Base-by-base conservation (phyloP, 2,329 filamentous ascomycete genomes). In the Zymoseptoria ardabiliae region DNA sequence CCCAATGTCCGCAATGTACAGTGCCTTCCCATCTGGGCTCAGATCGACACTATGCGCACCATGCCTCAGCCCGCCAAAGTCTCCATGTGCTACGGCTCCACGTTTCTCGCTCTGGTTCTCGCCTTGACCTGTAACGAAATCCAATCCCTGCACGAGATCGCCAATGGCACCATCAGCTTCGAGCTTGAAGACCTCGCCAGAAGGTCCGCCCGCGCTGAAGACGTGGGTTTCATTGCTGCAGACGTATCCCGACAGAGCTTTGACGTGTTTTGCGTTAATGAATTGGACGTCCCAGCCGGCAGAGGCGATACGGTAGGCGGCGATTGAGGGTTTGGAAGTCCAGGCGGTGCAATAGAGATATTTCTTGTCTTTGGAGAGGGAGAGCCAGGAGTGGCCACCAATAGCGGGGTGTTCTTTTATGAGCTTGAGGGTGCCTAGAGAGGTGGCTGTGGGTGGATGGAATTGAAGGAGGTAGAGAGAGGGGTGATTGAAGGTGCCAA, bases 321-420 rank as follows among this genome's bases (percentile, higher is more conserved):
- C 71, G 6, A 72, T 58, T 2, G 70, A 70, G 3, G 72, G 71
- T 20, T 63, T 61, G 22, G 66, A 62, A n/a, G 69, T 69, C 72
- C 72, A 74, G 20, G 70, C 71, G n/a, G 72, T 74, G 17, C 66
- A 66, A 62, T 73, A 74, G 55, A 74, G 65, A 54, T 61, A 61
- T 17, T 63, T 62, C 17, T 69, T 66, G 52, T 66, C 58, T n/a
- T 60, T 48, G 1, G 71, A 73, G 9, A 73, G 62, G 5, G 70
- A 64, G 25, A 73, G 69, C 71, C 71, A 73, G 55, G 71, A 73
- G 60, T 73, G 71, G 45, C 69, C 69, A 30, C 67, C 70, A 4
- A 71, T 69, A 13, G 71, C 69, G 49, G 69, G 64, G 8, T 68
- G 69, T 28, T 66, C 65, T 48, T 64, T 64, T 6, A 68, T 57